Conservation (phyloP, 2,329 filamentous ascomycete species). For the Conoideocrella luteorostrata region DNA sequence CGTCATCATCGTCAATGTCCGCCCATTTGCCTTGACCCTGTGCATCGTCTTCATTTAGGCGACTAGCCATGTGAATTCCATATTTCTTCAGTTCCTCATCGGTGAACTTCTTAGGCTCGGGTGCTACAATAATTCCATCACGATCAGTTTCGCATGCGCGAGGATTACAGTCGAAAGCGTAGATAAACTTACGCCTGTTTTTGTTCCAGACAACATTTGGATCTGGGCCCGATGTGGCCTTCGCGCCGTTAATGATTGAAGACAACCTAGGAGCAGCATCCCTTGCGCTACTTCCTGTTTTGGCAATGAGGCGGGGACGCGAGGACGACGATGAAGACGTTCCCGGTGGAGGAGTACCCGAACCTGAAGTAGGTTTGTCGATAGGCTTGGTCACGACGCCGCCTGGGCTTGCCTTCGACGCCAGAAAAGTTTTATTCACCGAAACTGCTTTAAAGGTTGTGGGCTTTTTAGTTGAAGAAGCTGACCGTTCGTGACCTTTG, state of each 20-base stretch:
- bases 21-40: constrained; percentile 80
- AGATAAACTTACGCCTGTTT: constrained; percentile 66
- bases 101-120: constrained; percentile 74
- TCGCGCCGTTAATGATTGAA: constrained; percentile 47
- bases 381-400: constrained; percentile 40
- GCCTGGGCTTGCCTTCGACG: constrained; percentile 54
- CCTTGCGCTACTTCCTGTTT: constrained; percentile 57
- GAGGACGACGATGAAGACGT: constrained; percentile 44
- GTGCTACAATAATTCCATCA: constrained; percentile 49
- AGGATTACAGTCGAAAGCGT: background rate
- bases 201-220: constrained; percentile 80
- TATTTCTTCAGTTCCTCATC: constrained; percentile 84
- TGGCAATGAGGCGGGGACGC: constrained; percentile 69
- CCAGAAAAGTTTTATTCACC: constrained; percentile 77
- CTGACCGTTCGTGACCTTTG: constrained; percentile 51
- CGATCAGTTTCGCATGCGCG: constrained; percentile 17
- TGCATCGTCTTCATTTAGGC: constrained; percentile 67
- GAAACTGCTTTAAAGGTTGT: constrained; percentile 78
- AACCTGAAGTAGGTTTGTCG: constrained; percentile 42
- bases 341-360: constrained; percentile 39
- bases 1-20: constrained; percentile 82
- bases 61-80: constrained; percentile 77
- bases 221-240: constrained; percentile 58
- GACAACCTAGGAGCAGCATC: constrained; percentile 41
- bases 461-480: constrained; percentile 64